Percentiles rank a stretch among this genome's conserved stretches.
Evolutionary conservation across 352 stramenopile genomes (phyloP).

Genomic region (Globisporangium rhizosaccharum): DNA sequence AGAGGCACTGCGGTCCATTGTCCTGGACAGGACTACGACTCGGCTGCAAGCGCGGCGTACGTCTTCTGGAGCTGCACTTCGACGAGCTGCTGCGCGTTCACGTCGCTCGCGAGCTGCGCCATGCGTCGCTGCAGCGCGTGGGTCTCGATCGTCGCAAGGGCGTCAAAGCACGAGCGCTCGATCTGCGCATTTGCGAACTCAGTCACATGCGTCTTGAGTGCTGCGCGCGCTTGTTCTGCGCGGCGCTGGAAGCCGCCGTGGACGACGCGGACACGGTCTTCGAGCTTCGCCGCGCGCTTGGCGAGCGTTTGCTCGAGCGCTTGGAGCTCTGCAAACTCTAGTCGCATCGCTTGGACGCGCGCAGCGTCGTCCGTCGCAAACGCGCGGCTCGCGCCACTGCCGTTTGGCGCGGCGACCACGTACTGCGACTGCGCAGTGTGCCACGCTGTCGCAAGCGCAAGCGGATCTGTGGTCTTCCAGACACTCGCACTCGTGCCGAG

Average conservation of each 20-base stretch:
- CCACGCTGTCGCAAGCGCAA: slow-evolving; percentile 28
- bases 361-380: slow-evolving; percentile 38
- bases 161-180: slow-evolving; percentile 63
- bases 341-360: slow-evolving; percentile 42
- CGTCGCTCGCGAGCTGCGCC: slow-evolving; percentile 53
- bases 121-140: slow-evolving; percentile 60
- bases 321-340: slow-evolving; percentile 66
- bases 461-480: slow-evolving; percentile 29
- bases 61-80: slow-evolving; percentile 80
- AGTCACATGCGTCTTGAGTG: slow-evolving; percentile 29
- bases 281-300: slow-evolving; percentile 72
- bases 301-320: slow-evolving; percentile 45
- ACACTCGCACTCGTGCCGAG: slow-evolving; percentile 25
- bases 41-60: slow-evolving; percentile 40
- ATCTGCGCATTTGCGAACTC: slow-evolving; percentile 57
- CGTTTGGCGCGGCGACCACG: slow-evolving; percentile 16
- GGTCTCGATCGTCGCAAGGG: slow-evolving; percentile 47
- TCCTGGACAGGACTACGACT: slow-evolving; percentile 4
- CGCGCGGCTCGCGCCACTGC: slow-evolving; percentile 21
- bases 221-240: slow-evolving; percentile 27
- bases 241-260: slow-evolving; percentile 57
- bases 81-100: slow-evolving; percentile 68
- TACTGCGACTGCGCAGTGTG: slow-evolving; percentile 30
- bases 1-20: too few relatives aligned
- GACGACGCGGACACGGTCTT: slow-evolving; percentile 57